Conservation (phyloP, 177 flowering plant genomes). For the Vitis hybrid region DNA sequence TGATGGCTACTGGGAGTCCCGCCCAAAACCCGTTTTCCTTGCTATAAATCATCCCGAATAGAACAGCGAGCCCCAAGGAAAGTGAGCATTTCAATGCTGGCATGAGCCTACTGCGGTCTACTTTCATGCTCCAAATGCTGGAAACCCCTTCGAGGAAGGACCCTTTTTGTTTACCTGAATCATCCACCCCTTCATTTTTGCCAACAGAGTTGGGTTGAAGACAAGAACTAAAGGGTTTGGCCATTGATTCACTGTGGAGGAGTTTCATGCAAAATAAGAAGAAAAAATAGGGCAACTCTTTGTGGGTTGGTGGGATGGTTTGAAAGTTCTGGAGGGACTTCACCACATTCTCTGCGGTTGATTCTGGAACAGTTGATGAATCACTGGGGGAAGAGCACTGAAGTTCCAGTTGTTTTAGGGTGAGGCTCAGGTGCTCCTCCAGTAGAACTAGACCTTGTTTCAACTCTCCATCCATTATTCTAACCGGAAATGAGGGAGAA, state of each 20-base stretch:
- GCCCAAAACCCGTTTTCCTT: conserved; percentile 75
- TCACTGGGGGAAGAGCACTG: conserved; percentile 15
- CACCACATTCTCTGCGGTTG: conserved; percentile 12
- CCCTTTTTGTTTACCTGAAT: conserved; percentile 17
- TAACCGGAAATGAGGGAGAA: conserved; percentile 36
- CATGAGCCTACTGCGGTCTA: conserved; percentile 36
- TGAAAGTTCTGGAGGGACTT: conserved; percentile 39
- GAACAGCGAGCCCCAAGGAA: conserved; percentile 66
- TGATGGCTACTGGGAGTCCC: conserved; percentile 69
- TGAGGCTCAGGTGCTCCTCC: conserved; percentile 27
- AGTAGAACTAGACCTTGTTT: conserved; percentile 30
- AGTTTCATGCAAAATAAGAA: conserved; percentile 68
- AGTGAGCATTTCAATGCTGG: conserved; percentile 71
- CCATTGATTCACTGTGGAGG: conserved; percentile 26
- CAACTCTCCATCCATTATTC: conserved; percentile 26
- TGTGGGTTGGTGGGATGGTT: conserved; percentile 27
- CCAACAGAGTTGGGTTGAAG: background rate
- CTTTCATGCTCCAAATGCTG: conserved; percentile 9
- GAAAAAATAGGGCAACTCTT: conserved; percentile 58
- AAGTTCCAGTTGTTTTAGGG: conserved; percentile 28
- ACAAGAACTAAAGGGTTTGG: background rate
- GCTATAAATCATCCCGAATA: conserved; percentile 64
- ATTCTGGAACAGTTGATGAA: conserved; percentile 40
- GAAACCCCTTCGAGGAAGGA: conserved; percentile 4
- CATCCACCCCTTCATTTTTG: conserved; percentile 8